These are phyloP conservation scores for Sequoiadendron giganteum DNA, from an alignment of 75 land plant genomes.

Conservation along the genomic window DNA sequence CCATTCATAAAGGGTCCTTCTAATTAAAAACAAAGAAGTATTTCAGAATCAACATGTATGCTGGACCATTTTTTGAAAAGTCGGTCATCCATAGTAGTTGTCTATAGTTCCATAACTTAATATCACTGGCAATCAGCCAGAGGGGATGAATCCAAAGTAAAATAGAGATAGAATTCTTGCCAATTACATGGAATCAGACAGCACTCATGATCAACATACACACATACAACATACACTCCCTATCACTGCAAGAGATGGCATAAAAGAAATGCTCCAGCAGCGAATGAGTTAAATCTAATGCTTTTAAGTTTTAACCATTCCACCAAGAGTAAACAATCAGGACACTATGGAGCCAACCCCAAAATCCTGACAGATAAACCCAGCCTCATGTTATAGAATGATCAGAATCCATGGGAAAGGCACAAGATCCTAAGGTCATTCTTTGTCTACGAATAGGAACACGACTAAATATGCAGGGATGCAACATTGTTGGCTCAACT, in stretches of 20 bases:
- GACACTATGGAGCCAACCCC: background rate
- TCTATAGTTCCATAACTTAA: background rate
- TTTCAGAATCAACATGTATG: background rate
- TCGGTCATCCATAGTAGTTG: background rate
- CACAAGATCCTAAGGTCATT: background rate
- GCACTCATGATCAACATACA: background rate
- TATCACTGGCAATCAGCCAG: background rate
- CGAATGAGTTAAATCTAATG: background rate
- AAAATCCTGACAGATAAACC: background rate
- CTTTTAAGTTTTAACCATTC: background rate
- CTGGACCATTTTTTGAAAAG: background rate
- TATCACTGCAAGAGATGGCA: background rate
- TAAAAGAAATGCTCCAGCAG: background rate
- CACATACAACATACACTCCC: background rate
- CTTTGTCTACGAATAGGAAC: background rate
- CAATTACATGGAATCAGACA: background rate
- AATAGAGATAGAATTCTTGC: background rate
- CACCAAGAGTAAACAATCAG: background rate
- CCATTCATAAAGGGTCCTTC: background rate
- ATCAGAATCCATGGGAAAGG: background rate
- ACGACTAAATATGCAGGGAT: background rate
- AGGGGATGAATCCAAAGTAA: background rate
- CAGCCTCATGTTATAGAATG: background rate
- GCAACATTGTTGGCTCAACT: background rate
- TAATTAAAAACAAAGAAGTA: too few relatives aligned